These are phyloP conservation scores for Xylariaceae sp. DNA, from an alignment of 2,329 filamentous ascomycete species.

Conservation along the genomic window DNA sequence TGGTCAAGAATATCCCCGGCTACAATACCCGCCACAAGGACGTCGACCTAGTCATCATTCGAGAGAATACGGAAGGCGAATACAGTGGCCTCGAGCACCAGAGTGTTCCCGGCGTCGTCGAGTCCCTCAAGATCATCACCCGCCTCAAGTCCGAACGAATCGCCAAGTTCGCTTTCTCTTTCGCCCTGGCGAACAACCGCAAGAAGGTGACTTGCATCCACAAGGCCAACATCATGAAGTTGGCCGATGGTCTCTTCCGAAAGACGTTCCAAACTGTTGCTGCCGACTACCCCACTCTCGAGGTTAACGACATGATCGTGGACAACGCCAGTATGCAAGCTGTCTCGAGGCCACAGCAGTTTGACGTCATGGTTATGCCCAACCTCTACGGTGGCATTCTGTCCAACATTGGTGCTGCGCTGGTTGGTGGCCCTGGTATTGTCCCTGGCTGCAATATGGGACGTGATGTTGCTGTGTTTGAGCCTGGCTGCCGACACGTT, in stretches of 20 bases:
- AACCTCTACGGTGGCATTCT: constrained; percentile 99
- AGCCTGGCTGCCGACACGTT: constrained; percentile 98
- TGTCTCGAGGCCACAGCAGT: constrained; percentile 94
- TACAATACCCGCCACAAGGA: constrained; percentile 97
- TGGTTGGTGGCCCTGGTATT: constrained; percentile 95
- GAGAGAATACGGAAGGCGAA: constrained; percentile 99
- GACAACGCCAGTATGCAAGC: constrained; percentile 99
- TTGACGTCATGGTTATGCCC: constrained; percentile 99
- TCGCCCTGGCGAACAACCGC: constrained; percentile 97
- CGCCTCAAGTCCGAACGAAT: constrained; percentile 99
- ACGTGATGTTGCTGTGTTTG: constrained; percentile 96
- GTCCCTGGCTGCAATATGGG: constrained; percentile 99
- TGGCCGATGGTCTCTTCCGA: constrained; percentile 97
- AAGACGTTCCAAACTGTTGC: constrained; percentile 93
- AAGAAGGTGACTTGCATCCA: constrained; percentile 99
- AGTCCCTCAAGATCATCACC: constrained; percentile 99
- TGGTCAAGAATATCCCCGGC: constrained; percentile 99
- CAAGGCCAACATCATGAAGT: constrained; percentile 99
- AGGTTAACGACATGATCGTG: constrained; percentile 99
- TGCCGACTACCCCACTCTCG: constrained; percentile 93
- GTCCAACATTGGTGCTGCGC: constrained; percentile 97
- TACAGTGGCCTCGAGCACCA: constrained; percentile 99
- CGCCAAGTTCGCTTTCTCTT: constrained; percentile 97
- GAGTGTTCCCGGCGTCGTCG: constrained; percentile 93
- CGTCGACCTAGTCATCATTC: constrained; percentile 98